A percentile compares a stretch with the other conserved stretches of the same genome.
Evolutionary conservation across 305 asterid genomes (phyloP).

Genomic region (Fraxinus angustifolia): DNA sequence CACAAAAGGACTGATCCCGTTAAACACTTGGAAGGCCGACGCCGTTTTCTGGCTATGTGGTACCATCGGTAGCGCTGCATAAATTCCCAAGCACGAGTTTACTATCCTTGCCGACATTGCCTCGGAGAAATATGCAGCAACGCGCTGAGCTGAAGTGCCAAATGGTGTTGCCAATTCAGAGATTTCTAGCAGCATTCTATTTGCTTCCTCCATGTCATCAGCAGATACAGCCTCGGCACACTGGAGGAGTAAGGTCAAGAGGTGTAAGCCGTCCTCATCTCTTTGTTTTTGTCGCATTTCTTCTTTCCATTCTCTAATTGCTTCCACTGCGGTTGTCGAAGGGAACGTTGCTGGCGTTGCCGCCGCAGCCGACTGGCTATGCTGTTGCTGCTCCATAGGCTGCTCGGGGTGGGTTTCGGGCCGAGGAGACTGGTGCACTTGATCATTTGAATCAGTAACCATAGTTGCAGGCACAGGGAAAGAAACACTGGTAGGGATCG

Average conservation of each 20-base stretch:
- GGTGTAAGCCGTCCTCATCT: conserved; percentile 83
- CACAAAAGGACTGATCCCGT: conserved; percentile 92
- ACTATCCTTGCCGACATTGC: conserved; percentile 91
- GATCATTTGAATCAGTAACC: not conserved
- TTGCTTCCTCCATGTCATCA: conserved; percentile 80
- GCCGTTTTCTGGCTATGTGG: conserved; percentile 77
- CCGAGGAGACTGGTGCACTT: conserved; percentile 21
- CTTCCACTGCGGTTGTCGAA: conserved; percentile 12
- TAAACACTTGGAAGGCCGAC: conserved; percentile 83
- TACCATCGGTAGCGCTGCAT: conserved; percentile 58
- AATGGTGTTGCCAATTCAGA: conserved; percentile 88
- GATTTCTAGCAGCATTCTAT: conserved; percentile 68
- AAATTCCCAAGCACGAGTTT: conserved; percentile 80
- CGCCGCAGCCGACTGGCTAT: conserved; percentile 27
- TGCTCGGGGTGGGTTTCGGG: conserved; percentile 21
- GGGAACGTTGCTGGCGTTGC: conserved; percentile 22
- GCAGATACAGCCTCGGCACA: conserved; percentile 89
- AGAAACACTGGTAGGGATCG: conserved; percentile 17
- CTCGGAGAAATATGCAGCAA: conserved; percentile 95
- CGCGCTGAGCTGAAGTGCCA: conserved; percentile 98
- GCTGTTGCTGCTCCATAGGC: conserved; percentile 31
- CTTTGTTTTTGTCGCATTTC: conserved; percentile 55
- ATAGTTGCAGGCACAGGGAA: conserved; percentile 9
- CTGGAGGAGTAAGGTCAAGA: conserved; percentile 69
- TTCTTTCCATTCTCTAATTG: conserved; percentile 40